Base-by-base conservation (phyloP, 2,329 filamentous ascomycete species). In the Erysiphe pulchra region DNA sequence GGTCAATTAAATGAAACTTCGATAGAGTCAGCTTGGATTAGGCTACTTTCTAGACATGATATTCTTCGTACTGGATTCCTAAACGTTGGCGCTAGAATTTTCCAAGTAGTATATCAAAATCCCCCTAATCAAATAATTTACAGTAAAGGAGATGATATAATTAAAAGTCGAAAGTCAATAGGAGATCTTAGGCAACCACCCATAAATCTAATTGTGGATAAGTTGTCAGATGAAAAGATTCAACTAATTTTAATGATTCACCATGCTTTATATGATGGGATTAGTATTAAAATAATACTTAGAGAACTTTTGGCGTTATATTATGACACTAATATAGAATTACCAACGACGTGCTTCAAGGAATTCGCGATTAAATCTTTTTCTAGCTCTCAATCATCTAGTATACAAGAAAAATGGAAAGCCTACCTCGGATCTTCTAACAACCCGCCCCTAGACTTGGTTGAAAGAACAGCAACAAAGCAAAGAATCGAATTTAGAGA, bases 201-300 rank as follows among this genome's bases (percentile, higher is more conserved):
- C 1, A 9, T 57, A 3, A 50, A 47, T 42, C 43, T 60, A 14
- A 47, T 51, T 13, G 48, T 59, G 10, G 47, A 52, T 11, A 45
- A 50, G 12, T 13, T 5, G 1, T 48, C 45, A 4, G 20, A 40
- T 9, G 13, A 34, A 16, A n/a, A 28, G 6, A n/a, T 31, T 6
- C 20, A 41, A 10, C 24, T 60, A 9, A 50, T 69, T 2, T 63
- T 84, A 5, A 65, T 65, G 24, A 77, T 94, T 4, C 85, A 93
- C 50, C 86, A 95, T 57, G 80, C 81, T 0, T 65, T 94, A 0
- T 95, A 94, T 56, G 87, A 94, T 57, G 85, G 77, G 6, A 68
- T 92, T 48, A 90, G 81, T 53, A 63, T 94, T 4, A 71, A 76
- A 0, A 57, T 68, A 0, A 61, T 92, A 6, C 62, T 84, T 18